Conservation (phyloP, 2,329 filamentous ascomycete species). For the Magnaporthiopsis incrustans region DNA sequence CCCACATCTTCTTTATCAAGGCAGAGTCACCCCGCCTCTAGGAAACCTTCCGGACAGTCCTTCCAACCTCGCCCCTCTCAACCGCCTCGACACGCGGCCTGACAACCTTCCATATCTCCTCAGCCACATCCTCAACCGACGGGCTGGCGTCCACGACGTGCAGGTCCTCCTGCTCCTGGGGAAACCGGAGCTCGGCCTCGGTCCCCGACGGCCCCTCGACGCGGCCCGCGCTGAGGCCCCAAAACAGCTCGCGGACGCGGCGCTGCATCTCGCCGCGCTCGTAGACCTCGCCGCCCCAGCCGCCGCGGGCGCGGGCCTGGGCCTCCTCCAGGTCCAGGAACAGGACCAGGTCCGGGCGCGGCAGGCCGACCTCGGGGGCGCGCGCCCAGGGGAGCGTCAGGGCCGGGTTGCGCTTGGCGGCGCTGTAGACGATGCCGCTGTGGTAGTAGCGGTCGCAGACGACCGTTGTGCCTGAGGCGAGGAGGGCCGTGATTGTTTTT, state of each 20-base stretch:
- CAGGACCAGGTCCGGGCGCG: conserved; percentile 76
- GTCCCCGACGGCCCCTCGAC: conserved; percentile 18
- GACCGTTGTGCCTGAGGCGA: conserved; percentile 63
- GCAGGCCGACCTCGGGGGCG: conserved; percentile 76
- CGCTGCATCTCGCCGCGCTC: conserved; percentile 78
- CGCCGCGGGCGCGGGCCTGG: conserved; percentile 67
- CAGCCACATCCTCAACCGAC: conserved; percentile 47
- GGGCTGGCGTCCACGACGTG: conserved; percentile 46
- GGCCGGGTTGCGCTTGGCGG: conserved; percentile 69
- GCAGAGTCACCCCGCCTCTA: conserved; percentile 13
- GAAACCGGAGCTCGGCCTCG: conserved; percentile 26
- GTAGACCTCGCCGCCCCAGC: conserved; percentile 83
- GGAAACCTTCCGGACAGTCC: conserved; percentile 34
- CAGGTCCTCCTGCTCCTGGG: conserved; percentile 45
- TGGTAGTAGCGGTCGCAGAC: conserved; percentile 93
- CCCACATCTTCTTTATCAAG: not conserved
- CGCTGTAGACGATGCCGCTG: conserved; percentile 86
- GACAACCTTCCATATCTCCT: conserved; percentile 47
- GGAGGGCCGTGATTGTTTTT: conserved; percentile 40
- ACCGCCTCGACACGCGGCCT: conserved; percentile 37
- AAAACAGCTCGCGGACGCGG: conserved; percentile 68
- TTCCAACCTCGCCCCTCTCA: conserved; percentile 40
- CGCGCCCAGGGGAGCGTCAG: conserved; percentile 74
- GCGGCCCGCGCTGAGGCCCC: conserved; percentile 41
- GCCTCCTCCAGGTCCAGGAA: conserved; percentile 77